Evolutionary conservation across 352 stramenopile species (phyloP).

Genomic region (Phytophthora cactorum): DNA sequence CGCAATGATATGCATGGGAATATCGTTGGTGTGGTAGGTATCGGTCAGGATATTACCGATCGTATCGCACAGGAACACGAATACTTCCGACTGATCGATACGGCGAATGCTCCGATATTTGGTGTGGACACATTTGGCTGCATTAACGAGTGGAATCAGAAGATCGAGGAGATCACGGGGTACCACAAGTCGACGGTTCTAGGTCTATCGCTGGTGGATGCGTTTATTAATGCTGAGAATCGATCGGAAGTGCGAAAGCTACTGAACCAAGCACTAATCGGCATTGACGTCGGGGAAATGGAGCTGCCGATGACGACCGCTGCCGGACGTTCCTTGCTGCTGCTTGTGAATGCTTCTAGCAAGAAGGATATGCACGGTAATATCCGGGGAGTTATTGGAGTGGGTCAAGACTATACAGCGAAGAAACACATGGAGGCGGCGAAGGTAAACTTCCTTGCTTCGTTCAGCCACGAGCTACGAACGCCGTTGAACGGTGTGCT

Average conservation of each 20-base stretch:
- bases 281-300: conserved; percentile 76
- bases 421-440: conserved; percentile 77
- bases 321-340: conserved; percentile 42
- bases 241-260: conserved; percentile 53
- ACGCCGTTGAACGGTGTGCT: conserved; percentile 83
- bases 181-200: conserved; percentile 68
- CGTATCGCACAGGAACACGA: conserved; percentile 81
- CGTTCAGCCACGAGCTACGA: conserved; percentile 71
- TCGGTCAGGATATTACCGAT: conserved; percentile 87
- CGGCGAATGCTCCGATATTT: conserved; percentile 79
- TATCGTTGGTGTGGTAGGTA: conserved; percentile 89
- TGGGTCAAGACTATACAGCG: conserved; percentile 90
- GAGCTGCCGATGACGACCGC: conserved; percentile 72
- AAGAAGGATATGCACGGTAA: conserved; percentile 89
- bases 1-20: conserved; percentile 71
- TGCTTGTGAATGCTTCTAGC: conserved; percentile 73
- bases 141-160: conserved; percentile 84
- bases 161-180: conserved; percentile 77
- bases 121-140: conserved; percentile 74
- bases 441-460: conserved; percentile 72
- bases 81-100: conserved; percentile 81
- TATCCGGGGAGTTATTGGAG: conserved; percentile 87
- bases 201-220: conserved; percentile 63
- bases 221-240: conserved; percentile 68
- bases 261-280: conserved; percentile 72